Percentiles rank a stretch among this genome's conserved stretches.
Evolutionary conservation across 805 yeast genomes (phyloP).

Genomic region (Candida michaelii): DNA sequence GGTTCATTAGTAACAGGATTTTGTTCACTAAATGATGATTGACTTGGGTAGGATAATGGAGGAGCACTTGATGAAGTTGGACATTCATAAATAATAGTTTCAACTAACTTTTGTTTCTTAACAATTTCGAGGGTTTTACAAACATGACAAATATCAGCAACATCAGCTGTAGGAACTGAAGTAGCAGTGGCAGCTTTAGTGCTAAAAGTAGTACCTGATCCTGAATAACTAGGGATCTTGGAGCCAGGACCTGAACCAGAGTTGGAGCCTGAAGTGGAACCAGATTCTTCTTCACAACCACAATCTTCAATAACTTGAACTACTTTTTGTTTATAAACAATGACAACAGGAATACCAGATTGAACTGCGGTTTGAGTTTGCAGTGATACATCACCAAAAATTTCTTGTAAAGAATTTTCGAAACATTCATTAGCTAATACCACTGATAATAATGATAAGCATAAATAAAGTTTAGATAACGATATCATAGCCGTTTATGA

Average conservation of each 20-base stretch:
- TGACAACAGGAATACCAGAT: conserved; percentile 28
- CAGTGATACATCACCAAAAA: neutral
- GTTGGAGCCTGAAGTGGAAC: too few relatives aligned
- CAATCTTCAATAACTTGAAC: conserved; percentile 6
- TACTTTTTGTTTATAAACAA: conserved; percentile 22
- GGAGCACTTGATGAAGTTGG: conserved; percentile 20
- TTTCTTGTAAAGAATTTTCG: conserved; percentile 1
- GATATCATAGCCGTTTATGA: conserved; percentile 1
- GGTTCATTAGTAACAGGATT: conserved; percentile 29
- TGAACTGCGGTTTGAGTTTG: neutral
- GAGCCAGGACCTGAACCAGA: conserved; percentile 1
- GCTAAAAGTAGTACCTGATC: conserved; percentile 1
- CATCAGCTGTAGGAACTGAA: conserved; percentile 12
- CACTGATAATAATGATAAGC: neutral
- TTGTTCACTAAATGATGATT: conserved; percentile 12
- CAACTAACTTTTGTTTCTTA: conserved; percentile 18
- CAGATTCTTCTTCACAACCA: conserved; percentile 1
- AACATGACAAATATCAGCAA: conserved; percentile 4
- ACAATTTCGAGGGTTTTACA: conserved; percentile 8
- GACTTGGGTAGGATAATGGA: conserved; percentile 17
- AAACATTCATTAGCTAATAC: conserved; percentile 6
- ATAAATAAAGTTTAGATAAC: neutral
- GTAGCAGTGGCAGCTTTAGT: conserved; percentile 25
- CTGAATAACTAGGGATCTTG: neutral
- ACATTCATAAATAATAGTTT: conserved; percentile 23